These are phyloP conservation scores for Calonectria pauciramosa DNA, from an alignment of 2,329 filamentous ascomycete species.

Conservation along the genomic window DNA sequence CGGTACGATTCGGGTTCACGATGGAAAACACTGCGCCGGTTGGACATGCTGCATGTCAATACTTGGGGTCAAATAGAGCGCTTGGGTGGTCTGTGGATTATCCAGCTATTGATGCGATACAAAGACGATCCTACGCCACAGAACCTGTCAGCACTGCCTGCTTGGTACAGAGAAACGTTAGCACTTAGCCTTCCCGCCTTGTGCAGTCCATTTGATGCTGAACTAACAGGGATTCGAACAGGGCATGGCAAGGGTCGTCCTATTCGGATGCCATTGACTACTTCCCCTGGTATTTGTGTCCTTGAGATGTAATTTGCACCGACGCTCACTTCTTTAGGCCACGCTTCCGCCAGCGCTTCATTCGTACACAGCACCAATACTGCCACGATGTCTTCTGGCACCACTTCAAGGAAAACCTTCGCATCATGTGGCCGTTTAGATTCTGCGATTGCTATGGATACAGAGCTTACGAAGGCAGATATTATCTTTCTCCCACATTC, in stretches of 20 bases:
- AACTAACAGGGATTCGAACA: background rate
- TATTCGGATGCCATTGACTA: background rate
- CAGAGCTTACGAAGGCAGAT: background rate
- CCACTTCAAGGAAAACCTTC: background rate
- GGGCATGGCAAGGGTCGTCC: background rate
- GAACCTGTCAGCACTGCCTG: background rate
- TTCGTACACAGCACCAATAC: background rate
- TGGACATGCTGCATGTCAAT: background rate
- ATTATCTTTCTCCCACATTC: background rate
- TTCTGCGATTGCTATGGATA: background rate
- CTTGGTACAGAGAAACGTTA: background rate
- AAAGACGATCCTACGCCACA: background rate
- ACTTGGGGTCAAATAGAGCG: background rate
- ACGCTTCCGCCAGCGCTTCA: background rate
- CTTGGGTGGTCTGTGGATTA: background rate
- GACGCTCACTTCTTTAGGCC: background rate
- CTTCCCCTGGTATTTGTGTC: constrained; percentile 8
- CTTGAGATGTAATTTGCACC: no score
- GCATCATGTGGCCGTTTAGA: constrained; percentile 3
- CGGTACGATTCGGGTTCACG: background rate
- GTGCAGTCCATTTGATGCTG: background rate
- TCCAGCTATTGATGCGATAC: background rate
- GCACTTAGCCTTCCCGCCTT: no score
- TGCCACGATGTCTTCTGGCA: constrained; percentile 7
- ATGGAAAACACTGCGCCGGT: background rate